Base-by-base conservation (phyloP, 2,329 filamentous ascomycete species). In the Nemania diffusa region DNA sequence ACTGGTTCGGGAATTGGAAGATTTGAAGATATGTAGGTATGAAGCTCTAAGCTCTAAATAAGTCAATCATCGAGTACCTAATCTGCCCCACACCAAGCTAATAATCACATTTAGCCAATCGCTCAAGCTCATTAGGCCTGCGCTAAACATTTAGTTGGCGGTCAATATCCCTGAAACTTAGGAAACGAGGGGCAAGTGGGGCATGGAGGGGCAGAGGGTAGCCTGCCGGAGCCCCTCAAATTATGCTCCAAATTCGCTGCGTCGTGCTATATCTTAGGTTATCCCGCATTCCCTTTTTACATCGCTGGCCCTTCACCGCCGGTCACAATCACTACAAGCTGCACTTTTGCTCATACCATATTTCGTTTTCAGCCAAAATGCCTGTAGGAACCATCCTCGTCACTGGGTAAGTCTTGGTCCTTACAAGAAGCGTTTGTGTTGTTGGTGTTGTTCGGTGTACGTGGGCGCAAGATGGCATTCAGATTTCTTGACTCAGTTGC, bases 331-430 rank as follows among this genome's bases (percentile, higher is more conserved):
- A n/a, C 37, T 26, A 37, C 34, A 40, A 24, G 20, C 53, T 15
- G 27, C 27, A 46, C 26, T 22, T 11, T 53, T 58, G 13, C 57
- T 29, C 50, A 20, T 32, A 37, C 52, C n/a, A 8, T 62, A 60
- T 40, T 53, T 26, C 42, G 37, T 26, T 56, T 27, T 46, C 17
- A 53, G 42, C 32, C 67, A 84, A 71, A 71, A 97, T 97, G 93
- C 82, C 91, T 79, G 87, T 92, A 74, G 93, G 93, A 84, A 96
- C 94, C 70, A 93, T 97, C 78, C 88, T 97, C 77, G 90, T 97
- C 79, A 94, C 94, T 76, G 94, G 94, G 94, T 97, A 90, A 84
- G 90, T 74, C 58, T 51, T 8, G 32, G 5, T 32, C 32, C 27
- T 42, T 27, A 32, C 32, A 24, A 22, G 7, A 22, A 11, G 40